Percentiles rank a stretch among this genome's conserved stretches.
These are phyloP conservation scores for Smallanthus sonchifolius DNA, from an alignment of 129 eudicot species.

Conservation along the genomic window DNA sequence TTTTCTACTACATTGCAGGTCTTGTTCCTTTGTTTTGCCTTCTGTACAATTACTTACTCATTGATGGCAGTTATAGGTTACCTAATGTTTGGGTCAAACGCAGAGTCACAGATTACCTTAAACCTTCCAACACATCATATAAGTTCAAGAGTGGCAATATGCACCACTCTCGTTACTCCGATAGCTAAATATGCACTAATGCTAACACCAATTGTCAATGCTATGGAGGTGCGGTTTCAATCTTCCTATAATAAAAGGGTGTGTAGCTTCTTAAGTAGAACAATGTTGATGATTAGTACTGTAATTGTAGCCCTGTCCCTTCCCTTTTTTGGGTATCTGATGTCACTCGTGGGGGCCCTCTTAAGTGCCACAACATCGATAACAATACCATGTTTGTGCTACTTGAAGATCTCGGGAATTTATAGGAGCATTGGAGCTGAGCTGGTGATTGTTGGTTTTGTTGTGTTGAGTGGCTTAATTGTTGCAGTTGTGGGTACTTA, in stretches of 20 bases:
- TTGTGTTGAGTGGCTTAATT: constrained; percentile 40
- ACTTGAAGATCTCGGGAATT: constrained; percentile 61
- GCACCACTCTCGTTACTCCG: constrained; percentile 75
- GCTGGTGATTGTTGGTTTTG: constrained; percentile 27
- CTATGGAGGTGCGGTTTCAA: constrained; percentile 51
- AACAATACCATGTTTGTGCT: constrained; percentile 70
- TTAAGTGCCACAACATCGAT: constrained; percentile 67
- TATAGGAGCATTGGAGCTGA: constrained; percentile 46
- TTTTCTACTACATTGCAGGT: constrained; percentile 51
- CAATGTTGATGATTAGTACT: constrained; percentile 53
- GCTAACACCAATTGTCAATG: constrained; percentile 61
- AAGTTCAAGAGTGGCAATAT: constrained; percentile 70
- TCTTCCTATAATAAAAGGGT: constrained; percentile 26
- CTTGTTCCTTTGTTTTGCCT: constrained; percentile 58
- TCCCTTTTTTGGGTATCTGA: constrained; percentile 62
- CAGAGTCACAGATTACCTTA: constrained; percentile 65
- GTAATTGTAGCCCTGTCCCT: constrained; percentile 57
- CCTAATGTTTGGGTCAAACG: constrained; percentile 72
- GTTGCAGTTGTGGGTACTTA: constrained; percentile 62
- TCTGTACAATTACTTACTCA: constrained; percentile 58
- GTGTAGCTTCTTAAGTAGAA: constrained; percentile 48
- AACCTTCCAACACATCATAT: constrained; percentile 58
- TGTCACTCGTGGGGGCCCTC: constrained; percentile 93
- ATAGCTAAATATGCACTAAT: constrained; percentile 81
- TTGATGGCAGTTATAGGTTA: constrained; percentile 78